Conservation (phyloP, 208 protist genomes). For the Wallacemonas sp. region DNA sequence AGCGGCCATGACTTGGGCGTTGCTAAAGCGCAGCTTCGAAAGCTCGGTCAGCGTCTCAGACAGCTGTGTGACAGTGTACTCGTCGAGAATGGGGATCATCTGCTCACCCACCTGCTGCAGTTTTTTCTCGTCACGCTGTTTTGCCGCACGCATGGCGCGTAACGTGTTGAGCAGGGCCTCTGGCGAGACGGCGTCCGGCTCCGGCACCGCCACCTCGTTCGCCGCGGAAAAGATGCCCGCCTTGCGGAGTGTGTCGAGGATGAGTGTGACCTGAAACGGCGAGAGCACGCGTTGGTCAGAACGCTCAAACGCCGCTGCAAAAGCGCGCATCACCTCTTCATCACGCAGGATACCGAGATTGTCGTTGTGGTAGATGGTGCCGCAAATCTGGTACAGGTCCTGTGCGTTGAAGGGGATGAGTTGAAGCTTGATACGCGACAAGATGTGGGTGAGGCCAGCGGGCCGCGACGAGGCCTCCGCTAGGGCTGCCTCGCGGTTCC, state of each 20-base stretch:
- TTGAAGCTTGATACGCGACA: conserved; percentile 61
- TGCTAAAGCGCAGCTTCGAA: conserved; percentile 52
- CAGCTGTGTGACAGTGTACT: conserved; percentile 74
- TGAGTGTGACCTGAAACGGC: conserved; percentile 79
- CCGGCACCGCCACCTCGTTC: conserved; percentile 68
- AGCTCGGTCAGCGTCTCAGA: conserved; percentile 63
- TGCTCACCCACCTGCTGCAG: conserved; percentile 55
- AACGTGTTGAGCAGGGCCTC: conserved; percentile 76
- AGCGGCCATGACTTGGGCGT: conserved; percentile 58
- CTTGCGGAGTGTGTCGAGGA: conserved; percentile 75
- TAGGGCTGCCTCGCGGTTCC: neutral
- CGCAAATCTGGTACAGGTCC: conserved; percentile 84
- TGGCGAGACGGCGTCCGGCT: conserved; percentile 73
- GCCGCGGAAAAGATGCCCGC: conserved; percentile 55
- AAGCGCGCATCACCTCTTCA: conserved; percentile 81
- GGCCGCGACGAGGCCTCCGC: neutral
- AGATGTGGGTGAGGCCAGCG: conserved; percentile 46
- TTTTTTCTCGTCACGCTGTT: conserved; percentile 76
- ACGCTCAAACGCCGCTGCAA: conserved; percentile 69
- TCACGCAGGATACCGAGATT: conserved; percentile 67
- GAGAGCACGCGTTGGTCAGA: conserved; percentile 78
- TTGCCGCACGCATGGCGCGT: conserved; percentile 68
- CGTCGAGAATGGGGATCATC: conserved; percentile 63
- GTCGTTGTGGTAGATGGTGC: conserved; percentile 64
- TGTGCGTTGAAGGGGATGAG: conserved; percentile 80